Evolutionary conservation across 495 filamentous ascomycete species (phyloP).

Genomic region (Oidiodendron maius): DNA sequence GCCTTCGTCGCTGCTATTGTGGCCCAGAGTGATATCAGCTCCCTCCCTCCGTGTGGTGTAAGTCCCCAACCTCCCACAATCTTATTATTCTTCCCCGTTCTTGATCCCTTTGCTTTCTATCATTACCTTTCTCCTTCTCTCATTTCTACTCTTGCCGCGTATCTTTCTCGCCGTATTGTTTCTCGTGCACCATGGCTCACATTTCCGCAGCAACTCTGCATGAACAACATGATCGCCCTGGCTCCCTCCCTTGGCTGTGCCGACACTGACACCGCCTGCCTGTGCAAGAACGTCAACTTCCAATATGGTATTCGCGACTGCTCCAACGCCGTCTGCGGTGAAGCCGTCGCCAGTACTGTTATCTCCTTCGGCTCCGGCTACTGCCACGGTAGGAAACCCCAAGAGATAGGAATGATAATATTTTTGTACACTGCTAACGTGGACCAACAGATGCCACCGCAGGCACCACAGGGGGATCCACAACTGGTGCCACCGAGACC

Average conservation of each 20-base stretch:
- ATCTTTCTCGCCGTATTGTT: neutral
- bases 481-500: neutral
- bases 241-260: constrained; percentile 57
- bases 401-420: neutral
- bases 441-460: constrained; percentile 4
- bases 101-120: neutral
- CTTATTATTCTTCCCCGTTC: neutral
- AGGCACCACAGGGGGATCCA: neutral
- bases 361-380: constrained; percentile 18
- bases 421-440: constrained; percentile 5
- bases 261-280: constrained; percentile 52
- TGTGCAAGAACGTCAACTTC: constrained; percentile 66
- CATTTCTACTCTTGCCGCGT: neutral
- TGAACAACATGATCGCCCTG: constrained; percentile 65
- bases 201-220: constrained; percentile 54
- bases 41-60: constrained; percentile 21
- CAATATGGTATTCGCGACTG: constrained; percentile 75
- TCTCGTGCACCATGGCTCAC: constrained; percentile 8
- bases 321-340: constrained; percentile 57
- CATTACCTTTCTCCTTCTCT: neutral
- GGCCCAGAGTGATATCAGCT: constrained; percentile 12
- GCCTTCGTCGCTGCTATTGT: constrained; percentile 13
- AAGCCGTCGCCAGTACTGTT: constrained; percentile 15
- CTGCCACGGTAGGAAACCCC: constrained; percentile 12
- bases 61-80: too few species aligned